Conservation (phyloP, 305 asterid genomes). For the Euphrasia arctica region DNA sequence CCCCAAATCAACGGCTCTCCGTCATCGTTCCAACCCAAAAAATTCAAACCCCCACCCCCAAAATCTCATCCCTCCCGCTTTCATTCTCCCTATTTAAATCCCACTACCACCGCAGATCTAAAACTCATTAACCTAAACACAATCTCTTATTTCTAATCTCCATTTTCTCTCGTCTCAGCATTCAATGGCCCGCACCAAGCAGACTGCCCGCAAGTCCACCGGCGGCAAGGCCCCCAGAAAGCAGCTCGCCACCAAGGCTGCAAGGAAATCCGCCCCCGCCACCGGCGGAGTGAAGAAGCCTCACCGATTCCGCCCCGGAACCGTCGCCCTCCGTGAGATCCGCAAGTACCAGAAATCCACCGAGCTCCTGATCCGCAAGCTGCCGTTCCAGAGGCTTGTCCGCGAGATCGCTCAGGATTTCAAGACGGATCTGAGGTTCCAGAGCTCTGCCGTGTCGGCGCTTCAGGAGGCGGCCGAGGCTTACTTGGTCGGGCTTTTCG, state of each 20-base stretch:
- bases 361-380: slow-evolving; percentile 1
- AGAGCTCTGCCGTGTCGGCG: slow-evolving; percentile 4
- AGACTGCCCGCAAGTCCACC: slow-evolving; percentile 2
- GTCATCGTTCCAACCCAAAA: slow-evolving; percentile 10
- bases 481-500: not conserved
- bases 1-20: slow-evolving; percentile 22
- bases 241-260: slow-evolving; percentile 4
- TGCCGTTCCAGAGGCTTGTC: not conserved
- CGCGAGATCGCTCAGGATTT: slow-evolving; percentile 1
- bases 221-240: slow-evolving; percentile 1
- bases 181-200: not conserved
- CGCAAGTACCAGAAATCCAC: slow-evolving; percentile 1
- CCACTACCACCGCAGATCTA: not conserved
- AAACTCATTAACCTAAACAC: slow-evolving; percentile 8
- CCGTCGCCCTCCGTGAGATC: slow-evolving; percentile 2
- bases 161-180: not conserved
- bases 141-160: not conserved
- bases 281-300: slow-evolving; percentile 4
- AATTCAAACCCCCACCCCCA: slow-evolving; percentile 26
- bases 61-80: slow-evolving; percentile 29
- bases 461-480: slow-evolving; percentile 11
- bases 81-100: slow-evolving; percentile 18
- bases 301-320: slow-evolving; percentile 2
- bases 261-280: slow-evolving; percentile 1
- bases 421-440: slow-evolving; percentile 7